Base-by-base conservation (phyloP, 2,329 filamentous ascomycete genomes). In the Colletotrichum lini region DNA sequence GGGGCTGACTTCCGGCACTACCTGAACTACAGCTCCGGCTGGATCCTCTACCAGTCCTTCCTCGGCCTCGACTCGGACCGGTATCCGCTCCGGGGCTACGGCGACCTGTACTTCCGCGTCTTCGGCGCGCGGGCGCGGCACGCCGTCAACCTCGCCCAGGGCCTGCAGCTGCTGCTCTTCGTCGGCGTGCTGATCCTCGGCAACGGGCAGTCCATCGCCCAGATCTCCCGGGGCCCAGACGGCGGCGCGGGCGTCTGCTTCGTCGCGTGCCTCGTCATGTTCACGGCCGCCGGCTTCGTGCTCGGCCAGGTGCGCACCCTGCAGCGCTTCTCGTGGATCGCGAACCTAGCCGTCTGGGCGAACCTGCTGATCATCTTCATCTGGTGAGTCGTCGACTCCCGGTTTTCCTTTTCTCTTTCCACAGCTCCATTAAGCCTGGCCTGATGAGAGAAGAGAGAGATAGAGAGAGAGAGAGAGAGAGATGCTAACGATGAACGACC, bases 281-380 rank as follows among this genome's bases (percentile, higher is more conserved):
- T 86, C 74, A 83, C 84, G 60, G 74, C 84, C 13, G 81, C 81
- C 8, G 88, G 89, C 18, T 87, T 89, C 68, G 38, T 88, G 12
- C 73, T 89, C 4, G 86, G 86, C 3, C 88, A 90, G 74, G 86
- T 91, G 56, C 83, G 89, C 8, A 89, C 87, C 0, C 80, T 91
- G 44, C 84, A 87, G 74, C 79, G 81, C 12, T 87, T 88, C 62
- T 85, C 86, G 5, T 89, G 86, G 84, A 77, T 90, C 0, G 87
- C 88, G 16, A 90, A 89, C 72, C 74, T 85, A 18, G 84, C 87
- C 1, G 84, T 90, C 12, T 90, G 86, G 85, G 75, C 90, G 61
- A 90, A 89, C 72, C 73, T 90, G 26, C 75, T 87, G 45, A 82
- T 87, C 73, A 86, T 90, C 60, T 83, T 90, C 73, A 85, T 90